These are phyloP conservation scores for Oryza australiensis DNA, from an alignment of 176 grass and related monocot species.

Conservation along the genomic window DNA sequence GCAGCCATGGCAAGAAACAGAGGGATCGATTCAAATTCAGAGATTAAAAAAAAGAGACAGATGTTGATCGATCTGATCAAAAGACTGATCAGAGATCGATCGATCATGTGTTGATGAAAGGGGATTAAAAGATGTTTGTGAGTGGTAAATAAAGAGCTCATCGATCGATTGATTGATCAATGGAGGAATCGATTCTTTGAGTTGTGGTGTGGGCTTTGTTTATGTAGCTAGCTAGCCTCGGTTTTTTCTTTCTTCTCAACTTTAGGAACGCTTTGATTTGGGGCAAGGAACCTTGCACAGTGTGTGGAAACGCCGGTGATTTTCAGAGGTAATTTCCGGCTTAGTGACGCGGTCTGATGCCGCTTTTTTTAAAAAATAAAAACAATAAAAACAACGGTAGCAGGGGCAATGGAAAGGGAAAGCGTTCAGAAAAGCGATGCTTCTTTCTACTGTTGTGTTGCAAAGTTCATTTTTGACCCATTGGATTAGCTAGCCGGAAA, in stretches of 20 bases:
- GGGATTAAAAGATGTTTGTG: constrained; percentile 32
- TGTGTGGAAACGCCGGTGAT: not conserved
- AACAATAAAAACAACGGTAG: not conserved
- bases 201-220: constrained; percentile 48
- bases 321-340: constrained; percentile 42
- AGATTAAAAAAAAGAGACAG: not conserved
- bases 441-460: not conserved
- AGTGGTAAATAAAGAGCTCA: constrained; percentile 26
- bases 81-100: not conserved
- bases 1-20: not conserved
- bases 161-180: not conserved
- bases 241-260: not conserved
- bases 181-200: constrained; percentile 68
- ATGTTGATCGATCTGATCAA: constrained; percentile 3
- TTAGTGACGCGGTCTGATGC: not conserved
- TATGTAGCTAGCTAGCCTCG: not conserved
- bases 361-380: too few species aligned
- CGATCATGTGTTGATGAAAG: constrained; percentile 40
- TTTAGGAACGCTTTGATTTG: constrained; percentile 21
- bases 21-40: not conserved
- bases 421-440: not conserved
- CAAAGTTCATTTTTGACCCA: not conserved
- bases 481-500: not conserved
- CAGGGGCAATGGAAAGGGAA: not conserved
- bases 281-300: constrained; percentile 32